Conservation (phyloP, 2,329 filamentous ascomycete genomes). For the Claviceps citrina region DNA sequence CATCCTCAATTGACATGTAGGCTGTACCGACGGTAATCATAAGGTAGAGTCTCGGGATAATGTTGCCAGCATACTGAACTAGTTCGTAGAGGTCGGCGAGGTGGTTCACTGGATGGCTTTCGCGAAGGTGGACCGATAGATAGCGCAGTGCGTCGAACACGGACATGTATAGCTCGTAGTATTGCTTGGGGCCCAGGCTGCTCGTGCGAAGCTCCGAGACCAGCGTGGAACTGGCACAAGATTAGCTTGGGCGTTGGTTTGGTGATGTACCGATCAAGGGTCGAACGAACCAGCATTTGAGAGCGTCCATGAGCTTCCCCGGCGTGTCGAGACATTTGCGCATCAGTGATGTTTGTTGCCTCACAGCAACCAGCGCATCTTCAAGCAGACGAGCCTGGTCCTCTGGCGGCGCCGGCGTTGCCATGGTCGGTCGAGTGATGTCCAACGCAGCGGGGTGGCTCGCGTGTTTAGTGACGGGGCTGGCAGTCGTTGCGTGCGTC, state of each 20-base stretch:
- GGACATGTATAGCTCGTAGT: slow-evolving; percentile 99
- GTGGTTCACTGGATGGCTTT: slow-evolving; percentile 95
- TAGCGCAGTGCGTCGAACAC: slow-evolving; percentile 96
- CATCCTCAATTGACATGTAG: slow-evolving; percentile 97
- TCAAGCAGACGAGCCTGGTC: slow-evolving; percentile 87
- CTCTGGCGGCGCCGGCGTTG: slow-evolving; percentile 49
- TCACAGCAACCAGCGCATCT: slow-evolving; percentile 89
- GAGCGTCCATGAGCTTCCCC: slow-evolving; percentile 97
- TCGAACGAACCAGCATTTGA: slow-evolving; percentile 85
- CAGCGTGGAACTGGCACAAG: slow-evolving; percentile 62
- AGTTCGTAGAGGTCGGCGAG: slow-evolving; percentile 95
- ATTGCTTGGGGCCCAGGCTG: slow-evolving; percentile 95
- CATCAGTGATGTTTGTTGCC: slow-evolving; percentile 94
- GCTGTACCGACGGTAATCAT: slow-evolving; percentile 99
- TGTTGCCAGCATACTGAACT: slow-evolving; percentile 96
- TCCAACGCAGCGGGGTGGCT: slow-evolving; percentile 18
- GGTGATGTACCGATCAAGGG: neutral
- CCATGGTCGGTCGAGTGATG: slow-evolving; percentile 21
- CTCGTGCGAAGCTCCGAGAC: slow-evolving; percentile 97
- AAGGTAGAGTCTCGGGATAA: slow-evolving; percentile 86
- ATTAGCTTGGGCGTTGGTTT: slow-evolving; percentile 4
- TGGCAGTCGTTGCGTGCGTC: slow-evolving; percentile 13
- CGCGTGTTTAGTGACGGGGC: slow-evolving; percentile 7
- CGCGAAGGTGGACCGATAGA: slow-evolving; percentile 87
- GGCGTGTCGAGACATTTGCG: slow-evolving; percentile 93